A percentile compares a stretch with the other conserved stretches of the same genome.
Evolutionary conservation across 2,329 filamentous ascomycete species (phyloP).

Genomic region (Beauveria medogensis): DNA sequence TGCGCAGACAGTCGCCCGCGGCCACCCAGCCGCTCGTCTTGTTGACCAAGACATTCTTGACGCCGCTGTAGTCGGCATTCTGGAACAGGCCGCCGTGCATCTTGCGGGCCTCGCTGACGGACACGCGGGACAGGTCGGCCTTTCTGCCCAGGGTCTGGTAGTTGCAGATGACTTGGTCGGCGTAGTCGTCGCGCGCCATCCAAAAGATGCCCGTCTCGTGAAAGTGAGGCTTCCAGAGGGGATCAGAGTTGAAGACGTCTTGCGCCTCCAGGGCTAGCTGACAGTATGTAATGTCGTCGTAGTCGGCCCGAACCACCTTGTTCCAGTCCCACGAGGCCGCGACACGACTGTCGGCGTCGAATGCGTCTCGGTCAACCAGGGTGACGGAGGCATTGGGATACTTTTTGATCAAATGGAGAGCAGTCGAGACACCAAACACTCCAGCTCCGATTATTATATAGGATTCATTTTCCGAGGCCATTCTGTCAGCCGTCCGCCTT

Average conservation of each 20-base stretch:
- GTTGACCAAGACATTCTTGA: slow-evolving; percentile 53
- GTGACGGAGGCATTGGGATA: slow-evolving; percentile 43
- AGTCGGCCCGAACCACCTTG: slow-evolving; percentile 64
- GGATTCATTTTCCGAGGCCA: slow-evolving; percentile 18
- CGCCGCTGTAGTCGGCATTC: slow-evolving; percentile 50
- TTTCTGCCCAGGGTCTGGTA: slow-evolving; percentile 37
- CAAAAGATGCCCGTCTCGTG: slow-evolving; percentile 53
- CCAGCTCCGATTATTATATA: slow-evolving; percentile 57
- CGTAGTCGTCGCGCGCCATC: slow-evolving; percentile 43
- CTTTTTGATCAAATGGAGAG: slow-evolving; percentile 50
- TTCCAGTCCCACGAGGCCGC: slow-evolving; percentile 68
- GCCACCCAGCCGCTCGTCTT: slow-evolving; percentile 55
- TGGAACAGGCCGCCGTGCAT: slow-evolving; percentile 52
- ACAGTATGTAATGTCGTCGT: slow-evolving; percentile 56
- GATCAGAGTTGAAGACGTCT: slow-evolving; percentile 49
- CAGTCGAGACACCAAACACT: slow-evolving; percentile 58
- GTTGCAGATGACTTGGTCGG: slow-evolving; percentile 43
- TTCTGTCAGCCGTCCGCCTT: neutral
- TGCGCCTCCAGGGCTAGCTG: slow-evolving; percentile 58
- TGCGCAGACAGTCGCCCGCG: slow-evolving; percentile 49
- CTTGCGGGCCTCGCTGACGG: slow-evolving; percentile 37
- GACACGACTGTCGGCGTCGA: slow-evolving; percentile 36
- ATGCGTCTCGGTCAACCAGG: slow-evolving; percentile 48
- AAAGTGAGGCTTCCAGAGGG: slow-evolving; percentile 48
- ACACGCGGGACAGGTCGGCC: slow-evolving; percentile 33